Percentiles rank a stretch among this genome's conserved stretches.
Evolutionary conservation across 257 asterid species (phyloP).

Genomic region (Cordia subcordata): DNA sequence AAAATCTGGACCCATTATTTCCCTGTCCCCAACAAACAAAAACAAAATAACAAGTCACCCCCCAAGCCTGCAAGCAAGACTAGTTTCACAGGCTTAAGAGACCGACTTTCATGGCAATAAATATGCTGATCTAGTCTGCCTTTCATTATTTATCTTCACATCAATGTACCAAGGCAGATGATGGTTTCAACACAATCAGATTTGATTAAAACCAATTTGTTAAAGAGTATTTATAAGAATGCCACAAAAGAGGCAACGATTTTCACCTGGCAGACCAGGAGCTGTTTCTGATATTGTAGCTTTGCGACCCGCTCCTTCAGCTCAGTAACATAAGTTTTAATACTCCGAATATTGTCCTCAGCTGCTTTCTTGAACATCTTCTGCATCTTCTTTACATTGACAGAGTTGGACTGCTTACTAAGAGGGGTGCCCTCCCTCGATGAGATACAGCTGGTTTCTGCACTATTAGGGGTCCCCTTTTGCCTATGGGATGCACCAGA

Average conservation of each 20-base stretch:
- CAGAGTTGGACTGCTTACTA: constrained; percentile 55
- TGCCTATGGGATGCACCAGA: constrained; percentile 19
- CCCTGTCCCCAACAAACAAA: too few relatives aligned
- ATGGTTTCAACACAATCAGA: too few relatives aligned
- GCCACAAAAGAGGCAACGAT: not conserved
- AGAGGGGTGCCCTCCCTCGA: constrained; percentile 40
- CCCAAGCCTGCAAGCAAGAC: too few relatives aligned
- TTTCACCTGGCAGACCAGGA: constrained; percentile 88
- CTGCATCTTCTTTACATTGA: constrained; percentile 81
- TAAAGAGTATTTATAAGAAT: not conserved
- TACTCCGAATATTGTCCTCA: constrained; percentile 82
- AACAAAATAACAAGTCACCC: not conserved
- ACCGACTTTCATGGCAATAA: too few relatives aligned
- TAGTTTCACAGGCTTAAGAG: too few relatives aligned
- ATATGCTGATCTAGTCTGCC: too few relatives aligned
- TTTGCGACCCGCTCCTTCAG: constrained; percentile 93
- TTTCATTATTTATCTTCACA: too few relatives aligned
- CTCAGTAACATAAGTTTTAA: constrained; percentile 82
- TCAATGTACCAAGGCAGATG: too few relatives aligned
- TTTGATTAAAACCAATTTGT: too few relatives aligned
- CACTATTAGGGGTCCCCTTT: constrained; percentile 32
- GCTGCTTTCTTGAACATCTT: constrained; percentile 88
- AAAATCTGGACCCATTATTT: too few relatives aligned
- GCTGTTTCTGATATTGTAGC: constrained; percentile 96
- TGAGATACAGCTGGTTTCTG: constrained; percentile 31